Evolutionary conservation across 163 green algal species (phyloP).

Genomic region (Volvox carteri): DNA sequence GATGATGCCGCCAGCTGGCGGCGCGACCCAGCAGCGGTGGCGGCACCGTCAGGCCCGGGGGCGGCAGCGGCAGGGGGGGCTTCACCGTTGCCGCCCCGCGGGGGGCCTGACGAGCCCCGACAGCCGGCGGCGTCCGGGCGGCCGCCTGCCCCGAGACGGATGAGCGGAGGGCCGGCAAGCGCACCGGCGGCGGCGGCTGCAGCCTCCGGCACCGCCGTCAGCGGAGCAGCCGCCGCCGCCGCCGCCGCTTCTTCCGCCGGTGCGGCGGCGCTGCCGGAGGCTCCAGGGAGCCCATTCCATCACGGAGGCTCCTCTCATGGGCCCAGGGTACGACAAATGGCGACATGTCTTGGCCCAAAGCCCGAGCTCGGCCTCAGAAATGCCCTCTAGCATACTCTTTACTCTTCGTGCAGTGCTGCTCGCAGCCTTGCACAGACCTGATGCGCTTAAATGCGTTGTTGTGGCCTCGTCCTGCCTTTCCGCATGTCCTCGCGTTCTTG

Average conservation of each 20-base stretch:
- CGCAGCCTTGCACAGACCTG: too few species aligned
- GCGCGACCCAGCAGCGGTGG: background rate
- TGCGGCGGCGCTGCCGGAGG: background rate
- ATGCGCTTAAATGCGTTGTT: too few species aligned
- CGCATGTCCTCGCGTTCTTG: too few species aligned
- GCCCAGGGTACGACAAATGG: conserved; percentile 21
- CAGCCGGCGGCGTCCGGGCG: background rate
- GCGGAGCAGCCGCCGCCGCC: background rate
- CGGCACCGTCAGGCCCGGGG: background rate
- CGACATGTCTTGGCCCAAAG: too few species aligned
- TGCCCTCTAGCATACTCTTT: too few species aligned
- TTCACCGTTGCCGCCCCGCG: background rate
- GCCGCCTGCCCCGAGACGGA: background rate
- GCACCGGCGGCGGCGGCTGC: background rate
- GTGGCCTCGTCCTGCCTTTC: too few species aligned
- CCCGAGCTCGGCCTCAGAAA: too few species aligned
- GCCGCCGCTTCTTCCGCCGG: background rate
- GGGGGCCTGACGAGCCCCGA: conserved; percentile 9
- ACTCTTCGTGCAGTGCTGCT: too few species aligned
- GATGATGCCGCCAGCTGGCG: conserved; percentile 45
- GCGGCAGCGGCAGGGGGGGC: background rate
- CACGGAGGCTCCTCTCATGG: background rate
- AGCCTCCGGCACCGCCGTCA: background rate
- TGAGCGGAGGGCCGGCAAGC: conserved; percentile 1
- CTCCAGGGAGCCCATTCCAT: conserved; percentile 32